These are phyloP conservation scores for Ustilago bromivora DNA, from an alignment of 1,284 basidiomycete genomes.

Conservation along the genomic window DNA sequence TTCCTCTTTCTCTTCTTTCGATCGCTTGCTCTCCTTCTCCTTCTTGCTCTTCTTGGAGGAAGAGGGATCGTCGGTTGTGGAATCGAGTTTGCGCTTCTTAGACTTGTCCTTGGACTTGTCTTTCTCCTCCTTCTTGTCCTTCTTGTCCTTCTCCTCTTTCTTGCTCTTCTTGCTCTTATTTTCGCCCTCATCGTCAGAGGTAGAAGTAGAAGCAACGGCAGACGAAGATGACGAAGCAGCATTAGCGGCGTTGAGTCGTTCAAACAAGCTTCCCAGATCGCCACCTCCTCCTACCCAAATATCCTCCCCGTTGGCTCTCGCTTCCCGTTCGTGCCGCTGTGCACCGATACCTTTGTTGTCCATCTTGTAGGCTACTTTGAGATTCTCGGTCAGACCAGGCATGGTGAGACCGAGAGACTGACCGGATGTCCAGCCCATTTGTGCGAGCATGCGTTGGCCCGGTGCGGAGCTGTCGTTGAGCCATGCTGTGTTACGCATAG, in stretches of 20 bases:
- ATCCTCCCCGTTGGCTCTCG: slow-evolving; percentile 58
- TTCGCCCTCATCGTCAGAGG: slow-evolving; percentile 13
- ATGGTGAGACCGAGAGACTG: slow-evolving; percentile 60
- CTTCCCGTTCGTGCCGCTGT: slow-evolving; percentile 64
- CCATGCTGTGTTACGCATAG: slow-evolving; percentile 64
- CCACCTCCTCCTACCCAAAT: slow-evolving; percentile 66
- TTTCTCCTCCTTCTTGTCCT: slow-evolving; percentile 27
- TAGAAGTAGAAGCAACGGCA: slow-evolving; percentile 23
- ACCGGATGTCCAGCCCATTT: slow-evolving; percentile 68
- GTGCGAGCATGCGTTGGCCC: slow-evolving; percentile 66
- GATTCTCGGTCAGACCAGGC: slow-evolving; percentile 60
- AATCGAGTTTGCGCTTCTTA: slow-evolving; percentile 45
- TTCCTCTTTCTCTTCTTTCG: slow-evolving; percentile 27
- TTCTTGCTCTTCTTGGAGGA: slow-evolving; percentile 37
- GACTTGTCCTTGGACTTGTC: slow-evolving; percentile 12
- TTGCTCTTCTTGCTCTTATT: slow-evolving; percentile 37
- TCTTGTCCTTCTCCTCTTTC: slow-evolving; percentile 36
- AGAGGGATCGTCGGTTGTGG: slow-evolving; percentile 15
- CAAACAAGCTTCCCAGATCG: slow-evolving; percentile 66
- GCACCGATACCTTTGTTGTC: slow-evolving; percentile 69
- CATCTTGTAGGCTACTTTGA: slow-evolving; percentile 65
- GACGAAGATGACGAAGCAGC: slow-evolving; percentile 35
- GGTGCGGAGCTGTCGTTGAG: slow-evolving; percentile 62
- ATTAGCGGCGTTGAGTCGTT: slow-evolving; percentile 65
- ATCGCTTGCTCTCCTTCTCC: slow-evolving; percentile 27